Evolutionary conservation across 768 basidiomycete genomes (phyloP).

Genomic region (Strobilomyces confusus): DNA sequence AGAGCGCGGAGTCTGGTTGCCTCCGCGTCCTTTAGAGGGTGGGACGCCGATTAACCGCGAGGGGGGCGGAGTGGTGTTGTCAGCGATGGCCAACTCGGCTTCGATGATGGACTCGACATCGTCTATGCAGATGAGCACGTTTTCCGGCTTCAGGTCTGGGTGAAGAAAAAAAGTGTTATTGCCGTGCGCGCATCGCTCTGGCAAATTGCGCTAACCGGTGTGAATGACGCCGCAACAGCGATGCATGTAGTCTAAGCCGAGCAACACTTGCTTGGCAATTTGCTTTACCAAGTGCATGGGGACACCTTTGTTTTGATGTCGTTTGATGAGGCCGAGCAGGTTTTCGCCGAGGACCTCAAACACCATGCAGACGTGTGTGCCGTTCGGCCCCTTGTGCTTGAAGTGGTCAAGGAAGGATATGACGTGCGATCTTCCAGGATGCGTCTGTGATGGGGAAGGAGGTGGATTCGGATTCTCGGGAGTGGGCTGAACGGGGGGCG

Average conservation of each 20-base stretch:
- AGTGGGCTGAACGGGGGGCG: conserved; percentile 48
- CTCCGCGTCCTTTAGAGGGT: conserved; percentile 86
- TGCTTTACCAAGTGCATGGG: conserved; percentile 91
- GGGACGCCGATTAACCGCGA: conserved; percentile 89
- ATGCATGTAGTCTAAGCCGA: conserved; percentile 98
- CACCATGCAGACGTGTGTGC: conserved; percentile 98
- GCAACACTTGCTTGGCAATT: conserved; percentile 93
- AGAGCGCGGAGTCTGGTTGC: conserved; percentile 90
- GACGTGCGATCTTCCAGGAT: conserved; percentile 90
- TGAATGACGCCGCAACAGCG: conserved; percentile 96
- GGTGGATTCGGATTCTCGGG: conserved; percentile 48
- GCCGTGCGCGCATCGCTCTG: neutral
- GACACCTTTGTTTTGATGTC: conserved; percentile 97
- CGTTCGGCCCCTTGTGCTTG: conserved; percentile 93
- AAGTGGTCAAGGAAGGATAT: conserved; percentile 98
- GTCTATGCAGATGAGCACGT: conserved; percentile 95
- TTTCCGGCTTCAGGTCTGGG: conserved; percentile 93
- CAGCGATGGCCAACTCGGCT: conserved; percentile 60
- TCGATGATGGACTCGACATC: conserved; percentile 93
- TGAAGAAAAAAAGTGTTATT: conserved; percentile 10
- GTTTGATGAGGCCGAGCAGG: conserved; percentile 91
- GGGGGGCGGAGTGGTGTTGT: conserved; percentile 30
- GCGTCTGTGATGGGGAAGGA: conserved; percentile 57
- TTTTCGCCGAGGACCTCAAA: conserved; percentile 99
- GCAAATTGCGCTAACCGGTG: conserved; percentile 52